Base-by-base conservation (phyloP, 305 asterid species). In the Fraxinus velutina region DNA sequence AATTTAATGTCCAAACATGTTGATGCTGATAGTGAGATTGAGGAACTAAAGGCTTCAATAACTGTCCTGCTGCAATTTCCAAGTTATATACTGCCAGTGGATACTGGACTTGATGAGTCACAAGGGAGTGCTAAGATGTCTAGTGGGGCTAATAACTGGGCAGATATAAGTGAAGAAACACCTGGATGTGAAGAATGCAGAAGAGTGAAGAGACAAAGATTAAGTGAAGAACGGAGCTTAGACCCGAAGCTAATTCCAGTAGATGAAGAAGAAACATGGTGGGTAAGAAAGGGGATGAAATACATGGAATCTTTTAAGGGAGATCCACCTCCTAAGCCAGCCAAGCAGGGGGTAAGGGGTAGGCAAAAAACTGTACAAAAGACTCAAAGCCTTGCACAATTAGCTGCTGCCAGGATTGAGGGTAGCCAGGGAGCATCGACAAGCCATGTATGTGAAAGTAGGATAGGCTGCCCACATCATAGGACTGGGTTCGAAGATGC, bases 341-440 rank as follows among this genome's bases (percentile, higher is more conserved):
- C 88, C 82, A 96, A 94, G 89, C 97, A 89, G 86, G 86, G 90
- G 29, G 83, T 96, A 64, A 94, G 96, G 85, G 93, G 94, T 82
- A 88, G 98, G 91, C 97, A 90, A 86, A 96, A 96, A 83, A 84
- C 92, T 89, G 98, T 88, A 72, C 96, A 98, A 68, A 96, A 94
- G 90, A 96, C 97, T 68, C 97, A 90, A 76, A 94, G 96, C 86
- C 98, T 96, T 84, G 98, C 98, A 27, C 98, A 96, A 75, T 88
- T 96, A 84, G 98, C 97, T 77, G 92, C 96, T 83, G 93, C 97
- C 73, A 94, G 99, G 82, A 93, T 96, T 87, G 99, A 93, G 87
- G 92, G 98, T 85, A 96, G 99, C 84, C 98, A 92, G 83, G 98
- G 99, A 79, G 98, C 99, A 81, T 94, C 99, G 32, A 90, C 98